Base-by-base conservation (phyloP, 1,284 basidiomycete species). In the Leccinum angustisporum region DNA sequence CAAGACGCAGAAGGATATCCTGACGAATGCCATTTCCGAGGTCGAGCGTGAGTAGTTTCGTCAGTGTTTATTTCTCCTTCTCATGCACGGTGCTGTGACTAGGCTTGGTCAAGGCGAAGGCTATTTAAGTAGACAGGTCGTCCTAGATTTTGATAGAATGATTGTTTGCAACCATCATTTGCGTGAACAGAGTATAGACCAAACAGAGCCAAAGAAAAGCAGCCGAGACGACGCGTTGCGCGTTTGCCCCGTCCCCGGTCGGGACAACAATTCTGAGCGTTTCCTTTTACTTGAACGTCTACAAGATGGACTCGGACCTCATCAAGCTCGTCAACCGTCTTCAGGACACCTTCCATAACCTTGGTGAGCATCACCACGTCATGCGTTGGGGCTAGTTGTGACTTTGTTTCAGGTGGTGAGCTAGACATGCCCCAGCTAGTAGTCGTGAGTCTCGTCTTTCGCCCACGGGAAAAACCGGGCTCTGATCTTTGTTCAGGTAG, bases 291-390 rank as follows among this genome's bases (percentile, higher is more conserved):
- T 34, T 21, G 46, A 63, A 58, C 56, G 61, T 75, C 75, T 46
- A 11, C 63, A 83, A 68, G 66, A 94, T 96, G 94, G 94, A 97
- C 77, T 86, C 90, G 58, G 95, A 98, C 77, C 87, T 98, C 68
- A 99, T 98, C 71, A 89, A 91, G 69, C 86, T 98, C 27, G 97
- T 98, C 58, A 98, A 98, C 81, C 92, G 91, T 80, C 89, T 99
- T 54, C 97, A 98, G 79, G 91, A 92, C 69, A 92, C 90, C 59
- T 93, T 92, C 78, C 84, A 81, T 74, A 92, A 92, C 71, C 83
- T 92, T 60, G 90, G 91, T 90, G 64, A 66, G 87, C 80, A 57
- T 54, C 57, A 55, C 25, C 16, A 48, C 7, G 30, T 53, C 63
- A 48, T 60, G 34, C 36, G 13, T 54, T 46, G 64, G 59, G 63